phyloP scores from a whole-genome alignment of 768 basidiomycete species.

The Boletus edulis region DNA sequence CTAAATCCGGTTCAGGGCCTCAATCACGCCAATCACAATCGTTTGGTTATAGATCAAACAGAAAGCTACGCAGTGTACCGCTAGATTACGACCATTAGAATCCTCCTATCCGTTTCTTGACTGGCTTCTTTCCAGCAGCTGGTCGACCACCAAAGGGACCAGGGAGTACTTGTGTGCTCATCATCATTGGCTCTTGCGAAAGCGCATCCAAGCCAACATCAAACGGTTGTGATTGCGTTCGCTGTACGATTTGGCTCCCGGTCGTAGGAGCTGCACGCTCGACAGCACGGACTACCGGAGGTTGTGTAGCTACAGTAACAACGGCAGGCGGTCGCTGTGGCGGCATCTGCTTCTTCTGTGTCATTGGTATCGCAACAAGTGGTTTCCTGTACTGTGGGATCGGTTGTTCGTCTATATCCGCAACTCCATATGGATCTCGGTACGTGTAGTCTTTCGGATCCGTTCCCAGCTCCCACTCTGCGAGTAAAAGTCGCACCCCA shows the following conservation, averaged over 20 bases:
- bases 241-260: slow-evolving; percentile 14
- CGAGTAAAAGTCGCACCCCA: slow-evolving; percentile 61
- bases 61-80: not conserved
- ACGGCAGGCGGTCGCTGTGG: slow-evolving; percentile 40
- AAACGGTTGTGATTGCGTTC: slow-evolving; percentile 16
- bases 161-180: slow-evolving; percentile 69
- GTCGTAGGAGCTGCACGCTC: not conserved
- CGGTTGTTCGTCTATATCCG: slow-evolving; percentile 16
- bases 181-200: slow-evolving; percentile 45
- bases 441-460: slow-evolving; percentile 52
- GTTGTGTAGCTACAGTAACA: slow-evolving; percentile 29
- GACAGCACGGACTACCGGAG: slow-evolving; percentile 11
- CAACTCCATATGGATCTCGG: slow-evolving; percentile 51
- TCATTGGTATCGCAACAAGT: not conserved
- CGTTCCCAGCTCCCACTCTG: slow-evolving; percentile 63
- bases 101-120: slow-evolving; percentile 71
- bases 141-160: slow-evolving; percentile 70
- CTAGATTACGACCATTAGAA: slow-evolving; percentile 45
- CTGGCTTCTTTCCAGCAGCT: slow-evolving; percentile 42
- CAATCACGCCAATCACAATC: not conserved
- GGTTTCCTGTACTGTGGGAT: slow-evolving; percentile 13
- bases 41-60: not conserved
- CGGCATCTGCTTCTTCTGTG: slow-evolving; percentile 23
- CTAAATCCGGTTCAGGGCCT: slow-evolving; percentile 16
- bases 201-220: slow-evolving; percentile 8